A percentile compares a stretch with the other conserved stretches of the same genome.
Evolutionary conservation across 192 early-diverging fungal genomes (phyloP).

Genomic region (Mortierella alpina): DNA sequence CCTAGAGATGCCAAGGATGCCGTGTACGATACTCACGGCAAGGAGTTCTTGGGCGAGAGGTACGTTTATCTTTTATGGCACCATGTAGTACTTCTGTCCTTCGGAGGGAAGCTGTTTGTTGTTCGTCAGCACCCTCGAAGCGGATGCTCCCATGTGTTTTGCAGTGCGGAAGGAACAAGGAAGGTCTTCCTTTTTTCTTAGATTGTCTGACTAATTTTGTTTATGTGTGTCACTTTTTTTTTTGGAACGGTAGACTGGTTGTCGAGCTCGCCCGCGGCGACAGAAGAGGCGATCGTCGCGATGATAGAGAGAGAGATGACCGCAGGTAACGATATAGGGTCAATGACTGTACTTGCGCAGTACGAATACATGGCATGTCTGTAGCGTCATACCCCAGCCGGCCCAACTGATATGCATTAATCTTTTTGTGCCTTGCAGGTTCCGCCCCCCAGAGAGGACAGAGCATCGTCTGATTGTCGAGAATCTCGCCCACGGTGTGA

Average conservation of each 20-base stretch:
- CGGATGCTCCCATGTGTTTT: too few relatives aligned
- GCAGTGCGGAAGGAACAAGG: too few relatives aligned
- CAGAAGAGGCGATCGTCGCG: slow-evolving; percentile 63
- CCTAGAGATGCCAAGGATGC: slow-evolving; percentile 90
- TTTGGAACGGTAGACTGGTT: slow-evolving; percentile 68
- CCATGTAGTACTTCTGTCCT: background rate
- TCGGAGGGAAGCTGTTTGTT: background rate
- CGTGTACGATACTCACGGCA: slow-evolving; percentile 85
- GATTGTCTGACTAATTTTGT: background rate
- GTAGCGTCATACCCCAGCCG: slow-evolving; percentile 3
- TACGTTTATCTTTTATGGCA: slow-evolving; percentile 36
- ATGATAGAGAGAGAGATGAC: slow-evolving; percentile 53
- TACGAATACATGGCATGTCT: background rate
- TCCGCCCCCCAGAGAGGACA: slow-evolving; percentile 62
- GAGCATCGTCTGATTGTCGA: slow-evolving; percentile 84
- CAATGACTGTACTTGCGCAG: background rate
- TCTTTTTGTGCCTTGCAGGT: slow-evolving; percentile 12
- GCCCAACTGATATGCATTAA: background rate
- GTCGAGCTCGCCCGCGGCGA: slow-evolving; percentile 85
- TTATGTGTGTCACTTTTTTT: background rate
- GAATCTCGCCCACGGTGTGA: slow-evolving; percentile 81
- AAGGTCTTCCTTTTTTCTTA: too few relatives aligned
- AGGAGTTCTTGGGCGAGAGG: slow-evolving; percentile 87
- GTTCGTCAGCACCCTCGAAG: too few relatives aligned
- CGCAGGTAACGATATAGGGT: slow-evolving; percentile 34